These are phyloP conservation scores for Taxawa tesnikishii DNA, from an alignment of 2,329 filamentous ascomycete genomes.

Conservation along the genomic window DNA sequence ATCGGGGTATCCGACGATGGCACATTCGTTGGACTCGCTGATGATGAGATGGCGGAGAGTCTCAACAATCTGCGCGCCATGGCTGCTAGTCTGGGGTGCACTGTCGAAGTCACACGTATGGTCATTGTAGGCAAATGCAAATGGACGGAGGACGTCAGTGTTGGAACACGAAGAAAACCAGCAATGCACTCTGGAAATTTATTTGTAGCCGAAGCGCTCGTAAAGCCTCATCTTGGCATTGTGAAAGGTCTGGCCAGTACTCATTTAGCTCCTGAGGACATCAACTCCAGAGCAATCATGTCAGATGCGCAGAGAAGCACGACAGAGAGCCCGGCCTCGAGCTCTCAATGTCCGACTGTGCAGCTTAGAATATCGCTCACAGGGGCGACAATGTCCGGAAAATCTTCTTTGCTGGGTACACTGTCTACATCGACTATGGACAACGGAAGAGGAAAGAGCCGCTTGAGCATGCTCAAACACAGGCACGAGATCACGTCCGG, in stretches of 20 bases:
- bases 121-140: constrained; percentile 80
- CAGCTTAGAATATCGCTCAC: constrained; percentile 81
- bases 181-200: constrained; percentile 42
- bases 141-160: constrained; percentile 41
- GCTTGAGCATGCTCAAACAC: constrained; percentile 80
- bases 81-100: constrained; percentile 84
- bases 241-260: too few relatives aligned
- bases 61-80: constrained; percentile 74
- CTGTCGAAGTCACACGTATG: constrained; percentile 67
- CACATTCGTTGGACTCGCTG: constrained; percentile 72
- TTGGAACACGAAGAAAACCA: not conserved
- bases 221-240: constrained; percentile 65
- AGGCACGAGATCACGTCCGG: constrained; percentile 87
- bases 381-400: constrained; percentile 81
- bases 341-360: too few relatives aligned
- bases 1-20: constrained; percentile 95
- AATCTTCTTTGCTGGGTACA: constrained; percentile 81
- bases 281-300: too few relatives aligned
- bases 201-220: constrained; percentile 80
- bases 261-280: too few relatives aligned
- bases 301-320: too few relatives aligned
- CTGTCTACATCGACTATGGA: constrained; percentile 79
- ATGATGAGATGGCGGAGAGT: constrained; percentile 88
- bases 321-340: too few relatives aligned
- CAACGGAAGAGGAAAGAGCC: constrained; percentile 82